Evolutionary conservation across 2,329 filamentous ascomycete species (phyloP), one percentile per base, ranked within the genome.

Genomic region (Ciborinia camelliae): DNA sequence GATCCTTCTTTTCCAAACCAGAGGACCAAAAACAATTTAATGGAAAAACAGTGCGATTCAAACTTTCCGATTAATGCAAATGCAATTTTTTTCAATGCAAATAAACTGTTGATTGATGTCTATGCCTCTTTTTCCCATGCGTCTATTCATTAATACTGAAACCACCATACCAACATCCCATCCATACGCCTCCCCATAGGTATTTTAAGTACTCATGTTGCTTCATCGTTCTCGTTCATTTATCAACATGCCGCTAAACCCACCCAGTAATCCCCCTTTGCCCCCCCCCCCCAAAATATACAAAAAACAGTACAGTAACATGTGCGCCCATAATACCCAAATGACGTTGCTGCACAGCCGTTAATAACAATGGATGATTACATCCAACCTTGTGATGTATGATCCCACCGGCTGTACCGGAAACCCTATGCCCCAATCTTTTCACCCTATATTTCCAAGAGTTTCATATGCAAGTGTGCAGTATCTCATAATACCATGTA

Each of bases 361-460:
- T 23, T 43, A 47, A 47, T 20, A 47, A 12, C 30, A 47, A 23
- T 47, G 55, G 45, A 58, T 58, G 28, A 47, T 26, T 18, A 58
- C n/a, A 58, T 35, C 28, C 41, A 58, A 35, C 55, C 41, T 35
- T 35, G n/a, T 35, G 35, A 47, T 35, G 30, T 20, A 14, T 58
- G 14, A 58, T 58, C n/a, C 41, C 30, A 58, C 30, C 14, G 43
- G 55, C n/a, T 58, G 47, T 58, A 32, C n/a, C 30, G 28, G 14
- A 58, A 58, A 58, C 41, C 35, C 55, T 41, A 20, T 47, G n/a
- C n/a, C 15, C 55, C 55, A 58, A 47, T 35, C 35, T 23, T 58
- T 32, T n/a, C 55, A 57, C 20, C 39, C n/a, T 41, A 23, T 43
- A 15, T 45, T 39, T 20, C 14, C 15, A 58, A 58, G 20, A 58